Conservation (phyloP, 768 basidiomycete genomes). For the Xerocomellus amylosporus region DNA sequence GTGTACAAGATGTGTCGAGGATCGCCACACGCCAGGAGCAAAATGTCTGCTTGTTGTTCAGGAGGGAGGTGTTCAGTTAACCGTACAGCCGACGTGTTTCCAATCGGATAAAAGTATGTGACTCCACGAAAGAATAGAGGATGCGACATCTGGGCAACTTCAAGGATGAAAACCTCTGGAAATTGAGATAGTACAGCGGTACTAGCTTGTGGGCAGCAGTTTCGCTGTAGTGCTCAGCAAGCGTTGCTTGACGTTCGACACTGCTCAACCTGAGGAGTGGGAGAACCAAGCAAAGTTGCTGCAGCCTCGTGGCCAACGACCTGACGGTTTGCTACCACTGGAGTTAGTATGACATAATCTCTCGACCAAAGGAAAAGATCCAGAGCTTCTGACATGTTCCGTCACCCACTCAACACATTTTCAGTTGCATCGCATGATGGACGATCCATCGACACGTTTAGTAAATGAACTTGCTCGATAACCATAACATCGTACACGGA, state of each 20-base stretch:
- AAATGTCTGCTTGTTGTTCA: constrained; percentile 45
- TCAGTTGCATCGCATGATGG: too few species aligned
- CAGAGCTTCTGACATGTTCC: too few species aligned
- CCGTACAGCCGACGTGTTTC: constrained; percentile 54
- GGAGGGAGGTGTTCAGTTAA: constrained; percentile 48
- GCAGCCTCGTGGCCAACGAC: too few species aligned
- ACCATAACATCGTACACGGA: too few species aligned
- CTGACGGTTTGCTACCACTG: too few species aligned
- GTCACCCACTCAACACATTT: too few species aligned
- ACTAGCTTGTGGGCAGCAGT: not conserved
- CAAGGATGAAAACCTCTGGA: not conserved
- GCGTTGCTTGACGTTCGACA: not conserved
- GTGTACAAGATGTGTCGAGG: constrained; percentile 54
- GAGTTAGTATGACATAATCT: too few species aligned
- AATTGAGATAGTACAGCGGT: not conserved
- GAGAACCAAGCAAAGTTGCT: not conserved
- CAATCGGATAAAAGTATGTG: constrained; percentile 54
- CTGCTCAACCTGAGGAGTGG: not conserved
- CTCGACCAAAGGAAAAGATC: too few species aligned
- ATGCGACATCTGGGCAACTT: constrained; percentile 20
- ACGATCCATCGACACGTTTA: too few species aligned
- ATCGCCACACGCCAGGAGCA: constrained; percentile 59
- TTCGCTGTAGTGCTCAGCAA: not conserved
- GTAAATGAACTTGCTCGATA: too few species aligned
- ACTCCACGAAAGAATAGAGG: constrained; percentile 29